A percentile compares a stretch with the other conserved stretches of the same genome.
Evolutionary conservation across 805 yeast species (phyloP).

Genomic region (Cephaloascus fragrans): DNA sequence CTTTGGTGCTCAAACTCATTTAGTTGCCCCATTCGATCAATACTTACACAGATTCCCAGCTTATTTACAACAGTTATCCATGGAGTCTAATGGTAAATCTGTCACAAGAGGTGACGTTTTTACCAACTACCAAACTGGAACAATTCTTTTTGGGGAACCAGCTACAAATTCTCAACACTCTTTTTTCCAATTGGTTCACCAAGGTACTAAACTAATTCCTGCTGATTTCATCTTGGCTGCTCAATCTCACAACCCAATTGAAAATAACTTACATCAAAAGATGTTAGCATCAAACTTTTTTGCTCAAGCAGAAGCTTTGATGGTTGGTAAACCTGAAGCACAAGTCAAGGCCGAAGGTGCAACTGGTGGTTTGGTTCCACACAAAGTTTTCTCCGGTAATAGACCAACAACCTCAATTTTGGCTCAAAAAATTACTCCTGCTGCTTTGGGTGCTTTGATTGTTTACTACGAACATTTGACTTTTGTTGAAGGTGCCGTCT

Average conservation of each 20-base stretch:
- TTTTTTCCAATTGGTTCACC: slow-evolving; percentile 98
- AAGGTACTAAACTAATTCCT: slow-evolving; percentile 96
- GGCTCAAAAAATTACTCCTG: slow-evolving; percentile 94
- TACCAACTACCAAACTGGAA: slow-evolving; percentile 92
- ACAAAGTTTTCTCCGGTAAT: slow-evolving; percentile 95
- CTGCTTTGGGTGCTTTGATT: slow-evolving; percentile 89
- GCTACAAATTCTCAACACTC: slow-evolving; percentile 99
- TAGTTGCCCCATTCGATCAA: slow-evolving; percentile 98
- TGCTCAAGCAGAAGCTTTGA: slow-evolving; percentile 96
- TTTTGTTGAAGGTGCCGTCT: slow-evolving; percentile 96
- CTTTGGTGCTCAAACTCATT: slow-evolving; percentile 95
- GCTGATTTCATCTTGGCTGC: slow-evolving; percentile 96
- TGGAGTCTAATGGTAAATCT: slow-evolving; percentile 99
- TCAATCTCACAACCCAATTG: slow-evolving; percentile 95
- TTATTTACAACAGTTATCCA: slow-evolving; percentile 93
- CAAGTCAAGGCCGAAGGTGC: slow-evolving; percentile 87
- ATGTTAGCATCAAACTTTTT: slow-evolving; percentile 99
- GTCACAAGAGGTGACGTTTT: slow-evolving; percentile 88
- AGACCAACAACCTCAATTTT: slow-evolving; percentile 97
- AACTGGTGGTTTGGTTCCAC: slow-evolving; percentile 79
- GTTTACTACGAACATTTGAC: slow-evolving; percentile 97
- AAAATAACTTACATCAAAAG: slow-evolving; percentile 86
- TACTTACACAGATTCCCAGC: slow-evolving; percentile 99
- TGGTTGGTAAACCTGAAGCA: slow-evolving; percentile 87
- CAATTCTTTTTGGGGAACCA: slow-evolving; percentile 96